Evolutionary conservation across 768 basidiomycete genomes (phyloP).

Genomic region (Suillus brevipes): DNA sequence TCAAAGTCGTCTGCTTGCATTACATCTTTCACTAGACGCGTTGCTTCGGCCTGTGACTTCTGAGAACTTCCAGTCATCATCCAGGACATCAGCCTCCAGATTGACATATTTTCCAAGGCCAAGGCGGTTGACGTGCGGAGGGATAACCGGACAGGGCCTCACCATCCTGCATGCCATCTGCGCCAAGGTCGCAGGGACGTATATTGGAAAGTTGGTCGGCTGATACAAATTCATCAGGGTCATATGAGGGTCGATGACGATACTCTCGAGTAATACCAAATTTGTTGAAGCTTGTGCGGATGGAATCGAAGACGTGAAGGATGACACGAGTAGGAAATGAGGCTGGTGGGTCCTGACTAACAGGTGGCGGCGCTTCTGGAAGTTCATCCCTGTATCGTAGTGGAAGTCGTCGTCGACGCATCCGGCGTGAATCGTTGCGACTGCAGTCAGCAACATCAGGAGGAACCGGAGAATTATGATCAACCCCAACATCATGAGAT

Average conservation of each 20-base stretch:
- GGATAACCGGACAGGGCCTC: conserved; percentile 5
- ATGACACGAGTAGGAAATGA: conserved; percentile 7
- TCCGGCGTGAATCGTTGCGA: background rate
- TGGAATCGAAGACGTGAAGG: conserved; percentile 17
- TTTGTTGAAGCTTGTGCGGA: conserved; percentile 16
- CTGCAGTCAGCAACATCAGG: too few species aligned
- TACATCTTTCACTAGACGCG: background rate
- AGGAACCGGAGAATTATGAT: too few species aligned
- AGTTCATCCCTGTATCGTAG: conserved; percentile 12
- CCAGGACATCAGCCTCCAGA: conserved; percentile 12
- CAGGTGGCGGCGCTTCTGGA: conserved; percentile 10
- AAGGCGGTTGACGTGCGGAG: background rate
- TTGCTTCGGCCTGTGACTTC: conserved; percentile 8
- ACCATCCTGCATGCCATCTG: background rate
- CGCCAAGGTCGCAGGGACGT: background rate
- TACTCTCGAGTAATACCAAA: conserved; percentile 20
- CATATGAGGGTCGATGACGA: conserved; percentile 13
- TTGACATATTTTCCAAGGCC: conserved; percentile 14
- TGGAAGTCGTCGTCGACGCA: background rate
- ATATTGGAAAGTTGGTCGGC: background rate
- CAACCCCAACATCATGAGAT: too few species aligned
- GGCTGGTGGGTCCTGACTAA: background rate
- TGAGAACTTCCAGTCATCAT: background rate
- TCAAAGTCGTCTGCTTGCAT: conserved; percentile 4
- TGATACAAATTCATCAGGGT: conserved; percentile 3